Evolutionary conservation across 305 asterid species (phyloP).

Genomic region (Andrographis paniculata): DNA sequence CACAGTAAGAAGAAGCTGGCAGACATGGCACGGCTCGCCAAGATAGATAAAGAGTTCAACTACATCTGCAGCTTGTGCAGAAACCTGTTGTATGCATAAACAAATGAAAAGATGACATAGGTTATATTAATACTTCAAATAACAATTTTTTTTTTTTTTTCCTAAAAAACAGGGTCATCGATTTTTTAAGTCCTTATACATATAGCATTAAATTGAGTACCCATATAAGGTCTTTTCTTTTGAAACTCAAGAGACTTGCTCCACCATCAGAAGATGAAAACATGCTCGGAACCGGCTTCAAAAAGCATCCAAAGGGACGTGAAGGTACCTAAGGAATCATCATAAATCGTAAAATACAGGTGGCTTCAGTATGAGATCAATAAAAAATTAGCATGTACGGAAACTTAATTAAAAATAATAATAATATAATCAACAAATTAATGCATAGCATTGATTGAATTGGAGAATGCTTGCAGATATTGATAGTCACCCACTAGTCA

Average conservation of each 20-base stretch:
- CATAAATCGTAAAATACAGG: no score
- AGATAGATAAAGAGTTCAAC: constrained; percentile 89
- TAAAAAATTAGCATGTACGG: constrained; percentile 13
- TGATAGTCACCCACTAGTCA: no score
- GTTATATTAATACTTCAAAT: constrained; percentile 10
- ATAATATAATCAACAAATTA: no score
- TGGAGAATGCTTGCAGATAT: no score
- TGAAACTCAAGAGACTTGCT: constrained; percentile 78
- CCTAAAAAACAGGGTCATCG: no score
- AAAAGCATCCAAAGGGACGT: constrained; percentile 87
- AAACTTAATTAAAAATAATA: no score
- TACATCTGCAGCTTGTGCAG: constrained; percentile 89
- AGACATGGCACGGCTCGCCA: constrained; percentile 93
- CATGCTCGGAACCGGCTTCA: constrained; percentile 92
- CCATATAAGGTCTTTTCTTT: constrained; percentile 84
- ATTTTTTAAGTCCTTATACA: no score
- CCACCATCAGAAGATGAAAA: constrained; percentile 81
- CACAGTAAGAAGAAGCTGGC: constrained; percentile 87
- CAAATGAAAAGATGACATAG: constrained; percentile 16
- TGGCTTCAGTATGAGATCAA: constrained; percentile 15
- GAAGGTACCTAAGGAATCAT: constrained; percentile 65
- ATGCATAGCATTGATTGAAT: no score
- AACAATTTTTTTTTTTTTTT: no score
- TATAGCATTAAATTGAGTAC: constrained; percentile 34
- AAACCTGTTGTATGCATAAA: constrained; percentile 43